Evolutionary conservation across 2,329 filamentous ascomycete species (phyloP), one percentile per base, ranked within the genome.

Genomic region (Penicillium decumbens): DNA sequence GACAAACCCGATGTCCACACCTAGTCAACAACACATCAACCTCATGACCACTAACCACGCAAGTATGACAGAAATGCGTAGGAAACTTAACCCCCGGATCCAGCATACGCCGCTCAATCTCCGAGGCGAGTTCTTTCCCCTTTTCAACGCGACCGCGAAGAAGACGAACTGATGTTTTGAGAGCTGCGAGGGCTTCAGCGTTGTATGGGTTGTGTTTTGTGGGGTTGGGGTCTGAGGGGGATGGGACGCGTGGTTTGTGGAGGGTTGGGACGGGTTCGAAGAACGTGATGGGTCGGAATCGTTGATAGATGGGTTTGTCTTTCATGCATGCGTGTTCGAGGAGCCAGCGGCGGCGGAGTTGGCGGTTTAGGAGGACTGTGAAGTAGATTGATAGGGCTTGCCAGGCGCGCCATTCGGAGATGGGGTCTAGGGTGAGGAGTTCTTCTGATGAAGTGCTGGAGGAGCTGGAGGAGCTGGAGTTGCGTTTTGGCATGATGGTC

Each of bases 41-140:
- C 3, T 10, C 29, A 27, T 58, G 48, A 5, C 51, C 54, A 5
- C 47, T 58, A 32, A 51, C 47, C 2, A 61, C 53, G 29, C 59
- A 61, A 0, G 54, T 59, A 41, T 61, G 55, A n/a, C 59, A 61
- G 41, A 61, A 61, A 40, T 61, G 59, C 15, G 59, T 59, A 1
- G 59, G 59, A 15, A 49, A 61, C 0, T 6, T 3, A 2, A 58
- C 35, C 0, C 6, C 7, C 1, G 56, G 53, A 13, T 53, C 38
- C 4, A 8, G 29, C 54, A 59, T 57, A 20, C 59, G 58, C 4
- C 58, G 56, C 28, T 61, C 56, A 18, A 60, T 61, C 29, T 61
- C 54, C 1, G 51, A 42, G 5, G 50, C 56, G 18, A 61, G 54
- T 47, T 61, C 59, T 35, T 61, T 61, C 20, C 59, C 58, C 20